Base-by-base conservation (phyloP, 129 eudicot genomes). In the Erigeron canadensis region DNA sequence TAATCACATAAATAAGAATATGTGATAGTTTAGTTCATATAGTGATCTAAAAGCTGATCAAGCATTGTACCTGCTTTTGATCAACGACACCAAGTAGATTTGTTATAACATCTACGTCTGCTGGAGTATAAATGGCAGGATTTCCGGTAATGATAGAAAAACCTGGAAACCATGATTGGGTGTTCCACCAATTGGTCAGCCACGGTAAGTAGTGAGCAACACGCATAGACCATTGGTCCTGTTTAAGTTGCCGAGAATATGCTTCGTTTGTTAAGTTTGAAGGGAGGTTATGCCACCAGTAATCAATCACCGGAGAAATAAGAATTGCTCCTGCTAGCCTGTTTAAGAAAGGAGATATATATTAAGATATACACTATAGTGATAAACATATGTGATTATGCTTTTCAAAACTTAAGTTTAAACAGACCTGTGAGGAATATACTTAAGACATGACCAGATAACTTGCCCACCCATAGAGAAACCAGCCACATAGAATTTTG, bases 111-210 rank as follows among this genome's bases (percentile, higher is more conserved):
- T 91, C 88, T 34, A 28, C 21, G 65, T 88, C 96, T 1, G 82
- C 87, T 7, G 70, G 74, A 63, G 87, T 83, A 50, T 87, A 65
- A 51, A 89, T 38, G 43, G 42, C 79, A 13, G 83, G 91, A 45
- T 48, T 58, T 4, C 28, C 74, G 67, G 80, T 81, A 3, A 74
- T 44, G 21, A 87, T 83, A 18, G 83, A 55, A 0, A 59, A 70
- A 75, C 74, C 5, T 13, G 96, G 96, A 85, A 74, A 92, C 85
- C 79, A 76, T 62, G 45, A 80, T 79, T 84, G 91, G 43, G 95
- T 86, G 84, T 88, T 86, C 97, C 96, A 91, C 96, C 96, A 91
- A 81, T 88, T 71, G 4, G 82, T 73, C 10, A 91, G 79, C 89
- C 88, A 84, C 12, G 98, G 98, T 13, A 67, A 53, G 41, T 92